phyloP scores from a whole-genome alignment of 2,329 filamentous ascomycete genomes.

The Daldinia sp. region DNA sequence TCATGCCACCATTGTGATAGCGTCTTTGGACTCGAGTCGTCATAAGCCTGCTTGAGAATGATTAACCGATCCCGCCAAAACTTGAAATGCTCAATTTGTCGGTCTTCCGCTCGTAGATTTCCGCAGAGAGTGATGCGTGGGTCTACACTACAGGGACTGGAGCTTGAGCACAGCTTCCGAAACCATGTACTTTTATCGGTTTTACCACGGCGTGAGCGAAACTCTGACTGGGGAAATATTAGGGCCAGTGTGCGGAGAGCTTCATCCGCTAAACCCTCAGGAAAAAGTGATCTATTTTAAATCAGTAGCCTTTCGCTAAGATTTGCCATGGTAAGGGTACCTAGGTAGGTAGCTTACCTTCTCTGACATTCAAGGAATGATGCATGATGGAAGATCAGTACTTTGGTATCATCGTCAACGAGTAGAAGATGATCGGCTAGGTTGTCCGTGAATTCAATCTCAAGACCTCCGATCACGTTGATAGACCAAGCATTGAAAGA shows the following conservation, averaged over 20 bases:
- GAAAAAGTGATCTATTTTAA: background rate
- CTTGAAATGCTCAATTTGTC: background rate
- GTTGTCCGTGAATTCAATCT: no score
- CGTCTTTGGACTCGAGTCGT: background rate
- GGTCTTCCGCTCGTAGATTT: background rate
- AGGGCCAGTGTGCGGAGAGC: background rate
- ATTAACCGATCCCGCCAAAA: background rate
- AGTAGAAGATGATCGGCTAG: background rate
- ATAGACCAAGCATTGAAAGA: no score
- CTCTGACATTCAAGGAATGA: background rate
- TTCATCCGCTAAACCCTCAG: background rate
- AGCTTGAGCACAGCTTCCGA: background rate
- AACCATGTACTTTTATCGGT: background rate
- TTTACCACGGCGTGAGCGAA: background rate
- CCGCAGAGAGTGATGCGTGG: background rate
- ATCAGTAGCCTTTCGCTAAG: background rate
- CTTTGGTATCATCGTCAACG: background rate
- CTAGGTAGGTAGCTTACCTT: background rate
- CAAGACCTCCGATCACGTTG: no score
- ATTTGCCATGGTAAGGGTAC: background rate
- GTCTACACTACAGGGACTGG: background rate
- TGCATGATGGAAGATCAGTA: background rate
- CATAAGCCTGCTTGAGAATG: background rate
- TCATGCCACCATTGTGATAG: background rate
- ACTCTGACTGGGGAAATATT: background rate